Base-by-base conservation (phyloP, 495 filamentous ascomycete genomes). In the Hapsidospora chrysogenum region DNA sequence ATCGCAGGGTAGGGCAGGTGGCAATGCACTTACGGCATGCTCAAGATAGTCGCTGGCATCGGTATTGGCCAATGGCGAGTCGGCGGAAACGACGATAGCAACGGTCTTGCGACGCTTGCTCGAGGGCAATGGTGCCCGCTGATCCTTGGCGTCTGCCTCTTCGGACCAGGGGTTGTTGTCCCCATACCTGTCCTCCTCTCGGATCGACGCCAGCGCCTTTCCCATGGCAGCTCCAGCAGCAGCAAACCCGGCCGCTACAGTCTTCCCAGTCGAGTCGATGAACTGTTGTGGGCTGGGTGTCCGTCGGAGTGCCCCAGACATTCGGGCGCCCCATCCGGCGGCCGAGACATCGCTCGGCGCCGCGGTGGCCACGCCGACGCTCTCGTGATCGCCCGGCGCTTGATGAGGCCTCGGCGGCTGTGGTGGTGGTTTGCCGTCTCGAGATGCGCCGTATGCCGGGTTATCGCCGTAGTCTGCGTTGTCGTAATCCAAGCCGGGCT, bases 261-360 rank as follows among this genome's bases (percentile, higher is more conserved):
- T 76, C 51, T 74, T 76, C 48, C 73, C 75, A 1, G 84, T 83
- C 20, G 68, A 74, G 49, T 87, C 80, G 41, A 86, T 70, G 40
- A 92, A 68, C 54, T 92, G 81, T 48, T 92, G 83, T 17, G 86
- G 86, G 47, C 82, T 92, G 8, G 86, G 82, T 4, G 85, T 89
- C 35, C 85, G 72, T 45, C 80, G 72, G 50, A 92, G 58, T n/a
- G 80, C 80, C 38, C 80, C 81, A 36, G 79, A 74, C 64, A 92
- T 78, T 31, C 78, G 78, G 31, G 72, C 65, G 44, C 86, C 74
- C 58, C 86, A 74, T 42, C 72, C 70, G 29, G 42, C 69, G 57
- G 54, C 76, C 63, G 33, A 70, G 59, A 42, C 55, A 41, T 21
- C 48, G 45, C 36, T 42, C 39, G 53, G 36, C 29, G 56, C 58